These are phyloP conservation scores for Pulicaria dysenterica DNA, from an alignment of 129 eudicot genomes.

Conservation along the genomic window DNA sequence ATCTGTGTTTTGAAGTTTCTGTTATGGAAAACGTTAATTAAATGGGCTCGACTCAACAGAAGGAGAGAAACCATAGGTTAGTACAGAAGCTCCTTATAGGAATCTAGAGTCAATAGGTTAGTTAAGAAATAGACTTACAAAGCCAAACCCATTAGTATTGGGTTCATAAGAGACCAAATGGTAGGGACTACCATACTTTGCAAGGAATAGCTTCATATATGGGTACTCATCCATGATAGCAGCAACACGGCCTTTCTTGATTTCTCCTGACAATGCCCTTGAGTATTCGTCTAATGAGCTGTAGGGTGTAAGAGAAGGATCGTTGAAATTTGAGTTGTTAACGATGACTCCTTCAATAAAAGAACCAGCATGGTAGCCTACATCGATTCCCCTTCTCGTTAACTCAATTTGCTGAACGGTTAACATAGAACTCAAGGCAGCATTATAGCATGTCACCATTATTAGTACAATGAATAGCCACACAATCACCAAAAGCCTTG, in stretches of 20 bases:
- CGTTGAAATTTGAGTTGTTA: constrained; percentile 3
- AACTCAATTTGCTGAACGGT: constrained; percentile 17
- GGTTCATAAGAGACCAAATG: constrained; percentile 12
- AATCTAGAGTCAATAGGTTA: not conserved
- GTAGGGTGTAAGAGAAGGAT: not conserved
- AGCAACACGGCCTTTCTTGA: not conserved
- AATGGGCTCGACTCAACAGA: no score
- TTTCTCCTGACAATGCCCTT: constrained; percentile 1
- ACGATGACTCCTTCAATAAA: not conserved
- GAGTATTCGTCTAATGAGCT: not conserved
- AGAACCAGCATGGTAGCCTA: constrained; percentile 17
- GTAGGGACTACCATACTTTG: constrained; percentile 9
- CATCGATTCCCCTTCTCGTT: not conserved
- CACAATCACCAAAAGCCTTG: constrained; percentile 18
- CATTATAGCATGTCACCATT: constrained; percentile 4
- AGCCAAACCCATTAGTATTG: constrained; percentile 11
- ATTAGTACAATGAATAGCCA: constrained; percentile 9
- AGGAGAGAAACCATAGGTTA: not conserved
- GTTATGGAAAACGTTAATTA: no score
- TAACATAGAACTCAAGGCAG: constrained; percentile 18
- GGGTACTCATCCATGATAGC: constrained; percentile 15
- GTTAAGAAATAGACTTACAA: not conserved
- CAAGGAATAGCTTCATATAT: not conserved
- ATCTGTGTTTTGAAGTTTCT: no score
- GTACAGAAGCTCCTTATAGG: no score